Conservation (phyloP, 108 stramenopile genomes). For the Skeletonema grethae region DNA sequence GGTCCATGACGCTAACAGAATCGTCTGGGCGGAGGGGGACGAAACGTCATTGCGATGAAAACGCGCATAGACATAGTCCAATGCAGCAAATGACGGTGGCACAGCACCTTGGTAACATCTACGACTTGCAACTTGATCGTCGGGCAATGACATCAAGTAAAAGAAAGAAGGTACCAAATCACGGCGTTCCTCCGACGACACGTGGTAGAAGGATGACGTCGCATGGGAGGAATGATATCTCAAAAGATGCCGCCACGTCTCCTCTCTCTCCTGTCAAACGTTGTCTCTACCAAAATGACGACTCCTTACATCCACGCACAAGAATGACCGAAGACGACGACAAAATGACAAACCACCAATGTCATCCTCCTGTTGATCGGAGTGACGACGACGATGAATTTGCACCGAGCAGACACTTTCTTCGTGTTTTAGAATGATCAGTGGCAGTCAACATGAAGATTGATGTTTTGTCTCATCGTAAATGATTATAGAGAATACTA, state of each 20-base stretch:
- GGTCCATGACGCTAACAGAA: background rate
- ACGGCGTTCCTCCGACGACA: background rate
- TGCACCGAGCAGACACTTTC: background rate
- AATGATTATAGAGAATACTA: background rate
- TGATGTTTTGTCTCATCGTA: no score
- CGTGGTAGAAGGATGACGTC: background rate
- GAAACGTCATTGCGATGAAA: background rate
- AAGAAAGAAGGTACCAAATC: background rate
- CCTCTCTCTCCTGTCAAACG: background rate
- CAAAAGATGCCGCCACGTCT: background rate
- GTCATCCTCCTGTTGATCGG: background rate
- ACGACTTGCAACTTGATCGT: background rate
- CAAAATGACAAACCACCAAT: background rate
- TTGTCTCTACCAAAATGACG: background rate
- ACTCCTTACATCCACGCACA: background rate
- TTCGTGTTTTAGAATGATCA: background rate
- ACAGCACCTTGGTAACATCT: background rate
- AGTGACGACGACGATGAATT: background rate
- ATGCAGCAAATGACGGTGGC: background rate
- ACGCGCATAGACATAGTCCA: background rate
- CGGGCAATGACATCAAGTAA: background rate
- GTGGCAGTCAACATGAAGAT: no score
- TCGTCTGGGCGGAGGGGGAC: background rate
- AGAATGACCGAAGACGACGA: background rate
- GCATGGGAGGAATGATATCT: background rate